Evolutionary conservation across 75 land plant genomes (phyloP), one percentile per base, ranked within the genome.

Genomic region (Cupressus sempervirens): DNA sequence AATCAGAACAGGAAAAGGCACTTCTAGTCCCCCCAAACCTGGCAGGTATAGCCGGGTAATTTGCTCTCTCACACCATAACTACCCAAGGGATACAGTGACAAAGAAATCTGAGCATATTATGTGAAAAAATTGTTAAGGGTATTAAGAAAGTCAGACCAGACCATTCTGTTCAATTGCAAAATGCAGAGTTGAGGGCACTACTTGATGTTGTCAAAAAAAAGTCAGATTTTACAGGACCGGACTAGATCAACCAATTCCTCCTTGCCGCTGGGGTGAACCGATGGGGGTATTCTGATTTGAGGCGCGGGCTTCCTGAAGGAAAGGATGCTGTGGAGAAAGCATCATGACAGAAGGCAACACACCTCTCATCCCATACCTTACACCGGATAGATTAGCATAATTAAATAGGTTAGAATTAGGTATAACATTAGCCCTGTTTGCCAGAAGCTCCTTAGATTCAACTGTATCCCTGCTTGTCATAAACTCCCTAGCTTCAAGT

Each of bases 211-310:
- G 38, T 38, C 20, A 76, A 77, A 79, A 77, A 79, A 43, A 43
- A 16, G 30, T n/a, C 81, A 45, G 81, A 16, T 79, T 79, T 45
- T 45, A 45, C 11, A 7, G 23, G 48, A 62, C 67, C 36, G 85
- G 16, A 82, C 46, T 23, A 86, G 32, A 43, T 87, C 38, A 88
- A 75, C 88, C 88, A 34, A 84, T 38, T 83, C 90, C 88, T 34
- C 84, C 83, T 53, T 90, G 90, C 29, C 68, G 88, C 35, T 86
- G 91, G 32, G 91, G 90, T 9, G 91, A 90, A 46, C 91, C 91
- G 15, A 90, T 48, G 4, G 91, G 91, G 2, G 91, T 90, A 68
- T 90, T 90, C 52, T 88, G 70, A 35, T 90, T 90, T 58, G 91
- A 90, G 3, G 91, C 91, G 52, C 90, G 85, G 18, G 86, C 82